Evolutionary conservation across 208 protist species (phyloP).

Genomic region (Crithidia expoeki): DNA sequence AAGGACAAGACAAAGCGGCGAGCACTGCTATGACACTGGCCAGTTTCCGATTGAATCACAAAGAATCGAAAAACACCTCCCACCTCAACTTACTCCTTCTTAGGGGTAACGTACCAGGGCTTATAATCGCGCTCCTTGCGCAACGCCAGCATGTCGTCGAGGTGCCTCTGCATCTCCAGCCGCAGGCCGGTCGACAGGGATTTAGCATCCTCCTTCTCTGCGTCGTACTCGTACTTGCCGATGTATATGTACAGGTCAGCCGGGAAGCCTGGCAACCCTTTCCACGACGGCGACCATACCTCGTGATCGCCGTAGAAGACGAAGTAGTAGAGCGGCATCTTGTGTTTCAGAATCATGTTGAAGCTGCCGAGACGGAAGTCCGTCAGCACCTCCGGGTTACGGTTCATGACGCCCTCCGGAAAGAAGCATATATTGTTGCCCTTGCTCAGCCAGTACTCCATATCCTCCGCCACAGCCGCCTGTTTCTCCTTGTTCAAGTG

Average conservation of each 20-base stretch:
- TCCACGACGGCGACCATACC: slow-evolving; percentile 56
- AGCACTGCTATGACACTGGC: no score
- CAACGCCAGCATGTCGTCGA: slow-evolving; percentile 56
- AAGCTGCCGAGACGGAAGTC: slow-evolving; percentile 80
- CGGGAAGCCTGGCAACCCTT: slow-evolving; percentile 60
- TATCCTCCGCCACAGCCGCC: slow-evolving; percentile 45
- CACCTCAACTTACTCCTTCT: slow-evolving; percentile 9
- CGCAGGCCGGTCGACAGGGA: slow-evolving; percentile 52
- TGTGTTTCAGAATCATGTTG: slow-evolving; percentile 56
- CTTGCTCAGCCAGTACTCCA: slow-evolving; percentile 47
- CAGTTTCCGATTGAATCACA: no score
- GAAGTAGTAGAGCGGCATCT: slow-evolving; percentile 52
- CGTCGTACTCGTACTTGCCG: slow-evolving; percentile 61
- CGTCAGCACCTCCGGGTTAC: slow-evolving; percentile 48
- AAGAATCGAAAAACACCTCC: background rate
- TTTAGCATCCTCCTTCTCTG: slow-evolving; percentile 32
- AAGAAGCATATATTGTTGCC: slow-evolving; percentile 71
- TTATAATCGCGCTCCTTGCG: slow-evolving; percentile 45
- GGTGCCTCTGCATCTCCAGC: slow-evolving; percentile 61
- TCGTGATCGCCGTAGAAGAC: slow-evolving; percentile 57
- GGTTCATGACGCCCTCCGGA: slow-evolving; percentile 79
- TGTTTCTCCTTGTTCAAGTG: slow-evolving; percentile 78
- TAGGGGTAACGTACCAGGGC: slow-evolving; percentile 35
- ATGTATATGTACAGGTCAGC: slow-evolving; percentile 66
- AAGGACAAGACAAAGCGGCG: background rate